Evolutionary conservation across 2,329 filamentous ascomycete genomes (phyloP).

Genomic region (Xylaria sp.): DNA sequence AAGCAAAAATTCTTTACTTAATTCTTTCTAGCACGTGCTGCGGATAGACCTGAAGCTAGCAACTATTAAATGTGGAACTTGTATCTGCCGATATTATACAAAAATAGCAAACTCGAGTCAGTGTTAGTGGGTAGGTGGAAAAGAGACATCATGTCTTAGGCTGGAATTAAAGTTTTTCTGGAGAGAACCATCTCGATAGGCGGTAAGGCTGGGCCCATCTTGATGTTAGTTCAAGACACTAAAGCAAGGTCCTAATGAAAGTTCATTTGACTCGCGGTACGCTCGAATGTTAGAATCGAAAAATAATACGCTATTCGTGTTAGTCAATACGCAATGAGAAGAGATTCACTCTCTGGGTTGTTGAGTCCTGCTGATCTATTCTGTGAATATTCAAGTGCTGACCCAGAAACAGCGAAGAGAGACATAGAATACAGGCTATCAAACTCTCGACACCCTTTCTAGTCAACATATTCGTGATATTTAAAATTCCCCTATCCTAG

Average conservation of each 20-base stretch:
- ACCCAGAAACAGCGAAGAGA: background rate
- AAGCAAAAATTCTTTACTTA: background rate
- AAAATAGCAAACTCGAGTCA: background rate
- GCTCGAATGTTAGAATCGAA: background rate
- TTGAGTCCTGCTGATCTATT: background rate
- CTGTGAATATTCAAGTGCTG: background rate
- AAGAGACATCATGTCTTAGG: background rate
- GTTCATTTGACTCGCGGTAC: background rate
- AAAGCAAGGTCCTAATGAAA: background rate
- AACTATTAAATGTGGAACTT: background rate
- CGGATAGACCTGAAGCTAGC: background rate
- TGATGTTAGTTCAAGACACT: background rate
- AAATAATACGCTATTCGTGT: background rate
- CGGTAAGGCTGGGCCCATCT: background rate
- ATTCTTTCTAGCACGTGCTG: background rate
- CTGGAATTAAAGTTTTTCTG: background rate
- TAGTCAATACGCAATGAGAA: background rate
- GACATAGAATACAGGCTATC: no score
- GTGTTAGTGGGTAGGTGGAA: background rate
- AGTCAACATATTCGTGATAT: background rate
- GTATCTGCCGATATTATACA: background rate
- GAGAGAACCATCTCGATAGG: background rate
- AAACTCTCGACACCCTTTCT: background rate
- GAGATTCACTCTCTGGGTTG: background rate
- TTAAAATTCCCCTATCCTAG: background rate